phyloP scores from a whole-genome alignment of 495 filamentous ascomycete genomes.

The Neurospora pannonica region DNA sequence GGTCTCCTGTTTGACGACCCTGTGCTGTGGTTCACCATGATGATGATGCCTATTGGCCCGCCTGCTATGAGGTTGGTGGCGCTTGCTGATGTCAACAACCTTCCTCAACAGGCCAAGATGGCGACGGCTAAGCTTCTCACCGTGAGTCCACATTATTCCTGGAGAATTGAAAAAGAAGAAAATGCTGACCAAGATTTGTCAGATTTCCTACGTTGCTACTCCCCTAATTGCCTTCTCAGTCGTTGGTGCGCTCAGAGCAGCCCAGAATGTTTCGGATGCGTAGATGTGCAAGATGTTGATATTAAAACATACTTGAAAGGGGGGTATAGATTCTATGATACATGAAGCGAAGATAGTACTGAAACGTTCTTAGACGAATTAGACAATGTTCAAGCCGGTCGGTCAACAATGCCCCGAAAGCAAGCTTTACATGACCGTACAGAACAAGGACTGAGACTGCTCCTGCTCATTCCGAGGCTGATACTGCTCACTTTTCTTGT shows the following conservation, averaged over 20 bases:
- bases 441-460: not conserved
- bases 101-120: slow-evolving; percentile 51
- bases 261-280: not conserved
- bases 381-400: not conserved
- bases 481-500: not conserved
- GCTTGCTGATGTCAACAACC: slow-evolving; percentile 55
- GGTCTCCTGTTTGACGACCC: slow-evolving; percentile 50
- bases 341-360: not conserved
- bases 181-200: not conserved
- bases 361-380: not conserved
- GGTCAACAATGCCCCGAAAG: not conserved
- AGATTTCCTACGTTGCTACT: slow-evolving; percentile 1
- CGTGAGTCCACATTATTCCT: slow-evolving; percentile 28
- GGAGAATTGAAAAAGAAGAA: too few species aligned
- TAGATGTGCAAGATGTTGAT: not conserved
- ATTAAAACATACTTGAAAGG: not conserved
- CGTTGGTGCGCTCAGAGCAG: not conserved
- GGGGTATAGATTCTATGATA: not conserved
- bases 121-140: slow-evolving; percentile 61
- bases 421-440: not conserved
- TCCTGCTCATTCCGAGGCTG: not conserved
- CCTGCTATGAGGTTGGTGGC: slow-evolving; percentile 61
- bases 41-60: slow-evolving; percentile 69
- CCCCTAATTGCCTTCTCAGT: not conserved
- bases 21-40: slow-evolving; percentile 67